Conservation (phyloP, 345 rosid species). For the Moringa oleifera region DNA sequence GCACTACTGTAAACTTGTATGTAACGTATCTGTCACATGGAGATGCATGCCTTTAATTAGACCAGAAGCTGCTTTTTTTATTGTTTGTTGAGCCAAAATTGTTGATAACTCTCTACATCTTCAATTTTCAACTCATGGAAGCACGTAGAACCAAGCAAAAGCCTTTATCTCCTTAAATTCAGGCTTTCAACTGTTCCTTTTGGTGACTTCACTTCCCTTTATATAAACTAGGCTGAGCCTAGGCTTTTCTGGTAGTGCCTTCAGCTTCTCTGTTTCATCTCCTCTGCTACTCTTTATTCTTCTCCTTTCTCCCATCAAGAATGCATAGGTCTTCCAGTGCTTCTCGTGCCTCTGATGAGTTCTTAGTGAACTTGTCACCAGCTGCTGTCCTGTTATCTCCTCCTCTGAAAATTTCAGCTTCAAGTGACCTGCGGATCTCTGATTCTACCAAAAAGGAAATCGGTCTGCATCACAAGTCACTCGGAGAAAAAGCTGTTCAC, state of each 20-base stretch:
- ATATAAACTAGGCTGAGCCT: not conserved
- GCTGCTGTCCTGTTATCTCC: not conserved
- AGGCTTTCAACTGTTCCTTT: not conserved
- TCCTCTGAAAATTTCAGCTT: constrained; percentile 11
- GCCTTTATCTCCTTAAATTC: constrained; percentile 2
- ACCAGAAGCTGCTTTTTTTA: too few relatives aligned
- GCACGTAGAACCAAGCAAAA: too few relatives aligned
- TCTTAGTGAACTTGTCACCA: constrained; percentile 28
- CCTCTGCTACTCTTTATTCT: not conserved
- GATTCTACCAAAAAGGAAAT: constrained; percentile 46
- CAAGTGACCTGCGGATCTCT: constrained; percentile 21
- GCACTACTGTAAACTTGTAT: not conserved
- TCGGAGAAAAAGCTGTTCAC: constrained; percentile 42
- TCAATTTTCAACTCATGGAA: too few relatives aligned
- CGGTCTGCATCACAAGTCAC: constrained; percentile 19
- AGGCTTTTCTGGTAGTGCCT: not conserved
- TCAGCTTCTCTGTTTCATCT: not conserved
- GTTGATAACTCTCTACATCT: too few relatives aligned
- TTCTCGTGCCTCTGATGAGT: constrained; percentile 42
- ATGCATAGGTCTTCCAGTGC: constrained; percentile 45
- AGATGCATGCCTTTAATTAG: constrained; percentile 26
- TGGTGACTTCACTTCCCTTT: not conserved
- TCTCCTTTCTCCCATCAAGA: not conserved
- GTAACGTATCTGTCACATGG: constrained; percentile 9
- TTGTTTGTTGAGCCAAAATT: too few relatives aligned